phyloP scores from a whole-genome alignment of 1,284 basidiomycete species.

The Irpex lacteus region DNA sequence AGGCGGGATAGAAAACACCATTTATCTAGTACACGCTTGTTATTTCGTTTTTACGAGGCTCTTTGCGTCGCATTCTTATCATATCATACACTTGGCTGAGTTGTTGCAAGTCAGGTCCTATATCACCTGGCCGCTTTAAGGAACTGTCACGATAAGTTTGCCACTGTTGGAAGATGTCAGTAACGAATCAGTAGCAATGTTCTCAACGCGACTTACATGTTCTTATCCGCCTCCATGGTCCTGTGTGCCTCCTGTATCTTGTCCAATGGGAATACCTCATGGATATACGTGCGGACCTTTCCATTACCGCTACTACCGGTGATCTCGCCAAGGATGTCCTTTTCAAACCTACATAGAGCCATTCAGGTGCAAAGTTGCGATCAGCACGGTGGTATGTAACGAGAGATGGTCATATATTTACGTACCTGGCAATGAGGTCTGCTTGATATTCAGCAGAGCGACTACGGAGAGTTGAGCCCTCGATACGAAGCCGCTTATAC shows the following conservation, averaged over 20 bases:
- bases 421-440: slow-evolving; percentile 67
- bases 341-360: slow-evolving; percentile 34
- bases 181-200: neutral
- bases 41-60: no score
- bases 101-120: neutral
- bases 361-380: neutral
- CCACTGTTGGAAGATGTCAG: slow-evolving; percentile 18
- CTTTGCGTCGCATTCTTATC: neutral
- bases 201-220: slow-evolving; percentile 37
- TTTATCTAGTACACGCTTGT: no score
- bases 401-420: slow-evolving; percentile 1
- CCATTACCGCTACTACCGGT: slow-evolving; percentile 55
- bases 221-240: slow-evolving; percentile 87
- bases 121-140: neutral
- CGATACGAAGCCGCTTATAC: slow-evolving; percentile 85
- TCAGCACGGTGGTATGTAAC: neutral
- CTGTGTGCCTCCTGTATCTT: slow-evolving; percentile 82
- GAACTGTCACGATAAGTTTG: slow-evolving; percentile 12
- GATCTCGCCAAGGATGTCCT: slow-evolving; percentile 57
- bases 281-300: slow-evolving; percentile 70
- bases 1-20: no score
- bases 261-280: slow-evolving; percentile 84
- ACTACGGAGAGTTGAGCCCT: slow-evolving; percentile 86
- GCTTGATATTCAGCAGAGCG: slow-evolving; percentile 81
- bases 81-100: neutral